Conservation (phyloP, 352 stramenopile species). For the Thraustochytrium striatum region DNA sequence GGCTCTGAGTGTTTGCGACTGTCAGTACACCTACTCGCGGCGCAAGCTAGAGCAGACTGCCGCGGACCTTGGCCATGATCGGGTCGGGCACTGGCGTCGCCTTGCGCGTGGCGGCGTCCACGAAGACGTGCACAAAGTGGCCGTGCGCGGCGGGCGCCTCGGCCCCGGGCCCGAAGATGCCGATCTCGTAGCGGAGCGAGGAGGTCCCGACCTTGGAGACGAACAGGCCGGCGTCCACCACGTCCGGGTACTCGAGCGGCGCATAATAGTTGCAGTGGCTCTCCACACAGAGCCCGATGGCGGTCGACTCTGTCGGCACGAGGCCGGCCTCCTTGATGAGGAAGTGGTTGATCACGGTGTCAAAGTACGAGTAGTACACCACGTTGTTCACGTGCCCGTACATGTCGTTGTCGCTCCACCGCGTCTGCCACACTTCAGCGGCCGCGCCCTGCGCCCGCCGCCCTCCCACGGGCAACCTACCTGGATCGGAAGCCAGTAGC, state of each 20-base stretch:
- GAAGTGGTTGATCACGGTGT: constrained; percentile 41
- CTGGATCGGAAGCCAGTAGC: constrained; percentile 43
- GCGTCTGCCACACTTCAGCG: too few species aligned
- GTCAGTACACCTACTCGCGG: too few species aligned
- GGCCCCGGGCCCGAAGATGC: constrained; percentile 28
- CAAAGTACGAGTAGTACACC: constrained; percentile 46
- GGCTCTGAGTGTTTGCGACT: too few species aligned
- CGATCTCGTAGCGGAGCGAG: constrained; percentile 22
- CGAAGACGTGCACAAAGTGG: constrained; percentile 46
- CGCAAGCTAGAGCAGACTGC: constrained; percentile 11
- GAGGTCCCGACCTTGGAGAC: constrained; percentile 20
- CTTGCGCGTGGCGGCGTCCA: not conserved
- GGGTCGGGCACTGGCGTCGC: not conserved
- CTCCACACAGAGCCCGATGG: constrained; percentile 38
- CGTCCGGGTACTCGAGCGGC: constrained; percentile 38
- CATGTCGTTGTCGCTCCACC: constrained; percentile 38
- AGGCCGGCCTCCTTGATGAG: constrained; percentile 33
- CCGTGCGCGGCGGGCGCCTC: constrained; percentile 20
- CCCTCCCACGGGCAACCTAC: too few species aligned
- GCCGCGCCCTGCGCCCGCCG: too few species aligned
- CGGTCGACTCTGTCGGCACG: not conserved
- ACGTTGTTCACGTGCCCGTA: constrained; percentile 45
- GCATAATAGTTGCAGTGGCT: constrained; percentile 48
- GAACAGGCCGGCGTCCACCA: constrained; percentile 23
- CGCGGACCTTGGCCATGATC: constrained; percentile 12